phyloP scores from a whole-genome alignment of 1,139 yeast genomes.

The Hemisphaericaspora lyxosophila region DNA sequence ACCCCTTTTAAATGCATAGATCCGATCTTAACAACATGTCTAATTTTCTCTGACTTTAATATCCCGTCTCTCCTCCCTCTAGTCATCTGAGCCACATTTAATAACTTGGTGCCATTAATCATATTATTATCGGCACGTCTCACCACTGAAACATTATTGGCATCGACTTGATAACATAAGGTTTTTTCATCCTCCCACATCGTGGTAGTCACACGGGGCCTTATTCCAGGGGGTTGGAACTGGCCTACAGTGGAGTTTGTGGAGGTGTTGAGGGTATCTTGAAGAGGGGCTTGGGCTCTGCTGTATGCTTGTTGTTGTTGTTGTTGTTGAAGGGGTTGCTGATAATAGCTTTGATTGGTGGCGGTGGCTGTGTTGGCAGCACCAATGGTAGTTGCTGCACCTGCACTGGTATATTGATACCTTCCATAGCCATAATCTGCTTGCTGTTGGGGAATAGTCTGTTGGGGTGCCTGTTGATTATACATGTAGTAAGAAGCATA shows the following conservation, averaged over 20 bases:
- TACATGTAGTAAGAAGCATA: conserved; percentile 24
- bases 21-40: conserved; percentile 94
- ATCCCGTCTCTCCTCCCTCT: conserved; percentile 59
- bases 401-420: conserved; percentile 5
- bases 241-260: conserved; percentile 44
- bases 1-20: conserved; percentile 97
- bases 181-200: conserved; percentile 98
- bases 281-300: conserved; percentile 17
- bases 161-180: conserved; percentile 92
- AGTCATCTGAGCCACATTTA: conserved; percentile 58
- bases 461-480: conserved; percentile 18
- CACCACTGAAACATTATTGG: conserved; percentile 86
- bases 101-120: conserved; percentile 88
- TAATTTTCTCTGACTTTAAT: conserved; percentile 78
- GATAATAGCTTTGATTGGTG: conserved; percentile 5
- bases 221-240: conserved; percentile 53
- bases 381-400: conserved; percentile 9
- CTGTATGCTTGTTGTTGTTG: conserved; percentile 4
- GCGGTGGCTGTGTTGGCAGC: conserved; percentile 7
- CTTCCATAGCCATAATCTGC: conserved; percentile 10
- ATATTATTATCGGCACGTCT: conserved; percentile 90
- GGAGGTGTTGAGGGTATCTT: conserved; percentile 23
- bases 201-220: conserved; percentile 90
- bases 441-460: conserved; percentile 11
- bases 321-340: conserved; percentile 4